Percentiles rank a stretch among this genome's conserved stretches.
Evolutionary conservation across 2,329 filamentous ascomycete species (phyloP).

Genomic region (Fonsecaea monophora): DNA sequence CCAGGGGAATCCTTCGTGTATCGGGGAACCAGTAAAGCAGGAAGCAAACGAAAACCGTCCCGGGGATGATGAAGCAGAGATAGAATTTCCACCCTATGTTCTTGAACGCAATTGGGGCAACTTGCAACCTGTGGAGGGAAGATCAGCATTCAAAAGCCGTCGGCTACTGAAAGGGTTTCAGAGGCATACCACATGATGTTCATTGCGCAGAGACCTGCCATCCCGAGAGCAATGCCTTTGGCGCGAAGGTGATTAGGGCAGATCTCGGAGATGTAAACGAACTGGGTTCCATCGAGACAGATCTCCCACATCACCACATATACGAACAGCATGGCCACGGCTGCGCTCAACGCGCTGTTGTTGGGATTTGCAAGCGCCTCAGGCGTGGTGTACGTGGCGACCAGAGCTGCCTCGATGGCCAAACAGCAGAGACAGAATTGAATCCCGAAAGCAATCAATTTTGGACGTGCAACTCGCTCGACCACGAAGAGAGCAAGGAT

Average conservation of each 20-base stretch:
- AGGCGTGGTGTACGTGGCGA: slow-evolving; percentile 24
- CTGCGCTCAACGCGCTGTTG: slow-evolving; percentile 15
- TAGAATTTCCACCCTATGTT: slow-evolving; percentile 46
- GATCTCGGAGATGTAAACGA: slow-evolving; percentile 28
- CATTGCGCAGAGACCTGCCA: slow-evolving; percentile 18
- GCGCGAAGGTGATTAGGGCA: slow-evolving; percentile 27
- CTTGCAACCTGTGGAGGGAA: slow-evolving; percentile 34
- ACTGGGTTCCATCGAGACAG: slow-evolving; percentile 27
- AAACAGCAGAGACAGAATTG: slow-evolving; percentile 15
- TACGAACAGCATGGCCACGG: slow-evolving; percentile 67
- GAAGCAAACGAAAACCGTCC: neutral
- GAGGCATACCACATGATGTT: slow-evolving; percentile 39
- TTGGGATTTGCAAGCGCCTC: slow-evolving; percentile 21
- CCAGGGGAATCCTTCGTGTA: slow-evolving; percentile 43
- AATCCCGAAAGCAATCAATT: slow-evolving; percentile 39
- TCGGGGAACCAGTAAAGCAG: slow-evolving; percentile 39
- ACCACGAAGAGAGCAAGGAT: slow-evolving; percentile 18
- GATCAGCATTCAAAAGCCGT: neutral
- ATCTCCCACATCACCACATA: slow-evolving; percentile 12
- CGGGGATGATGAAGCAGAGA: slow-evolving; percentile 38
- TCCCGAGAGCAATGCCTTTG: slow-evolving; percentile 23
- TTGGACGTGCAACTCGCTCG: slow-evolving; percentile 35
- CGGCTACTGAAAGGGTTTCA: neutral
- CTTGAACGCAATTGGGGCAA: slow-evolving; percentile 43
- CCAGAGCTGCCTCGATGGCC: slow-evolving; percentile 21